Percentiles rank a stretch among this genome's conserved stretches.
Evolutionary conservation across 2,329 filamentous ascomycete genomes (phyloP).

Genomic region (Fonsecaea nubica): DNA sequence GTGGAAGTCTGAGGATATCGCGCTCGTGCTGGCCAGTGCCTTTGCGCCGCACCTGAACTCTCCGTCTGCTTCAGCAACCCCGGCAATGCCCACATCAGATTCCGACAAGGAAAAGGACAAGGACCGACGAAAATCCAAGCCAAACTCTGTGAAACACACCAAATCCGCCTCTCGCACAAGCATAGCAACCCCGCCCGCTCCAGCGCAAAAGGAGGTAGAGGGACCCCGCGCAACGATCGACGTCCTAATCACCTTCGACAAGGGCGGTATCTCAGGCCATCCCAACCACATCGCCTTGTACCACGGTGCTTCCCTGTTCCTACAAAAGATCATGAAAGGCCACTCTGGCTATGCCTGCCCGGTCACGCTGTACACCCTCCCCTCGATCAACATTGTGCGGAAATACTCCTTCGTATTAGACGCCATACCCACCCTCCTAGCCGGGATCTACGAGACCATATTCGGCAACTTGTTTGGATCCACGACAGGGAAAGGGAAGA

Average conservation of each 20-base stretch:
- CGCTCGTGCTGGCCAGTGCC: slow-evolving; percentile 71
- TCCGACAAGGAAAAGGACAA: slow-evolving; percentile 29
- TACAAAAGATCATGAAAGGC: slow-evolving; percentile 69
- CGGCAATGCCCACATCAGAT: slow-evolving; percentile 39
- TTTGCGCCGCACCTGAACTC: slow-evolving; percentile 71
- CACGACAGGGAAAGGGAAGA: slow-evolving; percentile 27
- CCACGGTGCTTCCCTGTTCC: slow-evolving; percentile 77
- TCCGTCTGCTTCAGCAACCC: slow-evolving; percentile 44
- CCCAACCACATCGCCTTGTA: slow-evolving; percentile 93
- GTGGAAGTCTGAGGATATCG: slow-evolving; percentile 76
- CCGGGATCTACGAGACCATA: slow-evolving; percentile 56
- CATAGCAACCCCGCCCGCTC: slow-evolving; percentile 4
- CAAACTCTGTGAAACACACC: slow-evolving; percentile 30
- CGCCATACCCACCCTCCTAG: slow-evolving; percentile 70
- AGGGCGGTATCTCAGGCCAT: slow-evolving; percentile 80
- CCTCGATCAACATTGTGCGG: slow-evolving; percentile 71
- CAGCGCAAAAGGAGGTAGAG: slow-evolving; percentile 44
- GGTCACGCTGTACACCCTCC: slow-evolving; percentile 84
- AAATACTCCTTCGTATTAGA: slow-evolving; percentile 86
- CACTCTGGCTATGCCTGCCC: slow-evolving; percentile 71
- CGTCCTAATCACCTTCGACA: slow-evolving; percentile 87
- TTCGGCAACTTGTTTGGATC: slow-evolving; percentile 27
- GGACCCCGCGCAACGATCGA: slow-evolving; percentile 69
- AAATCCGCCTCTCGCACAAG: slow-evolving; percentile 25
- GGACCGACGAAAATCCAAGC: slow-evolving; percentile 28